These are phyloP conservation scores for Zasmidium angulare DNA, from an alignment of 2,329 filamentous ascomycete genomes.

Conservation along the genomic window DNA sequence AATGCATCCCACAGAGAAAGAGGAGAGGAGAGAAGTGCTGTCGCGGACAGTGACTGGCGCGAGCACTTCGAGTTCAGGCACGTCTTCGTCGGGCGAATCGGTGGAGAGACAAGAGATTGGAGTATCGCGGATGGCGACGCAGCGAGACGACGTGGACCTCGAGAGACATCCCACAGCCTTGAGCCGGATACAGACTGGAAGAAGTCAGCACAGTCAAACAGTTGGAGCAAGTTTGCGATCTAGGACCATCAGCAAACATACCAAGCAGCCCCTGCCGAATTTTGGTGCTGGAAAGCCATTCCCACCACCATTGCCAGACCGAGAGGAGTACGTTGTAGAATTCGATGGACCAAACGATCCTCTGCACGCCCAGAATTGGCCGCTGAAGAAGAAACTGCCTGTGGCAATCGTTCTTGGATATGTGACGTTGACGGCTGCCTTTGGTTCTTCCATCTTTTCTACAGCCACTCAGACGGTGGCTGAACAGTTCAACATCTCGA, in stretches of 20 bases:
- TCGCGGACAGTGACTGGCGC: constrained; percentile 57
- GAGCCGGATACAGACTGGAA: constrained; percentile 68
- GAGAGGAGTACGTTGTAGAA: constrained; percentile 74
- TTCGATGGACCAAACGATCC: constrained; percentile 84
- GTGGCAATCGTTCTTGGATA: constrained; percentile 69
- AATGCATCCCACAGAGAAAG: constrained; percentile 11
- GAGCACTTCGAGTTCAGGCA: constrained; percentile 53
- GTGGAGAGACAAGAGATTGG: constrained; percentile 43
- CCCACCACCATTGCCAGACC: constrained; percentile 65
- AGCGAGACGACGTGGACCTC: constrained; percentile 56
- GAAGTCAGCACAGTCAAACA: constrained; percentile 69
- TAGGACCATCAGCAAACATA: constrained; percentile 31
- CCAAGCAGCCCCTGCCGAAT: constrained; percentile 57
- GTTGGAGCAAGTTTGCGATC: constrained; percentile 57
- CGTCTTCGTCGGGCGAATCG: constrained; percentile 32
- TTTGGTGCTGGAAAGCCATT: constrained; percentile 75
- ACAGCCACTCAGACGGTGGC: constrained; percentile 46
- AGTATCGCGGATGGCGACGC: constrained; percentile 63
- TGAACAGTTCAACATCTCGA: constrained; percentile 42
- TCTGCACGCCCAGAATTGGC: constrained; percentile 80
- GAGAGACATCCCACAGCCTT: constrained; percentile 71
- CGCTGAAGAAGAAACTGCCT: constrained; percentile 68
- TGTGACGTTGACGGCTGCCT: constrained; percentile 69
- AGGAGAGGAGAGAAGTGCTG: constrained; percentile 44
- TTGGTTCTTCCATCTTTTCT: constrained; percentile 49